Conservation (phyloP, 805 yeast species). For the Kodamaea sagamina region DNA sequence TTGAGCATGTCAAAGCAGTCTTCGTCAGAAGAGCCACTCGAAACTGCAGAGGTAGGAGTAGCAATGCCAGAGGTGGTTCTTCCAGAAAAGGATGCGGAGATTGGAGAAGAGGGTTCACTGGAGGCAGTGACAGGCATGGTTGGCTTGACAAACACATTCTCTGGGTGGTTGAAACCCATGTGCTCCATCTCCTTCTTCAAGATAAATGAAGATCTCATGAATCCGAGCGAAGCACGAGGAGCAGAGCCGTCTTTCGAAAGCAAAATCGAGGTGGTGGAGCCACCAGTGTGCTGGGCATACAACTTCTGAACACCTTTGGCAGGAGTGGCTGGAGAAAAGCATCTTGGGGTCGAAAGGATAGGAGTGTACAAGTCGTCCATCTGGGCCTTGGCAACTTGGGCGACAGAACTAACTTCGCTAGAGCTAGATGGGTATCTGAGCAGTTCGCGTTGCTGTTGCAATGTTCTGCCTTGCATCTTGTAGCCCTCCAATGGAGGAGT, state of each 20-base stretch:
- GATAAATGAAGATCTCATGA: constrained; percentile 45
- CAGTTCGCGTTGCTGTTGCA: constrained; percentile 8
- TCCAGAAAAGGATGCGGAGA: not conserved
- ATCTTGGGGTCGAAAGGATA: constrained; percentile 1
- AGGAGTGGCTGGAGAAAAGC: constrained; percentile 4
- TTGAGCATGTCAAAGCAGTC: constrained; percentile 28
- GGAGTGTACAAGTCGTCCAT: constrained; percentile 10
- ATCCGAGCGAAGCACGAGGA: constrained; percentile 40
- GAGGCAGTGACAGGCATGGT: constrained; percentile 23
- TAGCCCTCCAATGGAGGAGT: constrained; percentile 18
- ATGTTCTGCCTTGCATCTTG: constrained; percentile 5
- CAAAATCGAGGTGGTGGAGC: constrained; percentile 7
- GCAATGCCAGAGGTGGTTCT: constrained; percentile 6
- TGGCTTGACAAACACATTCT: constrained; percentile 28
- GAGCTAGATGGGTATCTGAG: constrained; percentile 12
- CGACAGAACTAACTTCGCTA: constrained; percentile 11
- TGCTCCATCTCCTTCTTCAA: constrained; percentile 43
- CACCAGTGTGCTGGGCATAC: constrained; percentile 5
- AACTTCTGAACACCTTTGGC: constrained; percentile 1
- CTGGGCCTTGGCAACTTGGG: constrained; percentile 17
- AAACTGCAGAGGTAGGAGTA: constrained; percentile 10
- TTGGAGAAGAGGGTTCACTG: constrained; percentile 10
- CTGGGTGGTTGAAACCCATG: constrained; percentile 34
- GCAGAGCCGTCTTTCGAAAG: constrained; percentile 14
- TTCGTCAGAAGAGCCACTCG: constrained; percentile 14